Base-by-base conservation (phyloP, 2,329 filamentous ascomycete genomes). In the Fusarium clavum region DNA sequence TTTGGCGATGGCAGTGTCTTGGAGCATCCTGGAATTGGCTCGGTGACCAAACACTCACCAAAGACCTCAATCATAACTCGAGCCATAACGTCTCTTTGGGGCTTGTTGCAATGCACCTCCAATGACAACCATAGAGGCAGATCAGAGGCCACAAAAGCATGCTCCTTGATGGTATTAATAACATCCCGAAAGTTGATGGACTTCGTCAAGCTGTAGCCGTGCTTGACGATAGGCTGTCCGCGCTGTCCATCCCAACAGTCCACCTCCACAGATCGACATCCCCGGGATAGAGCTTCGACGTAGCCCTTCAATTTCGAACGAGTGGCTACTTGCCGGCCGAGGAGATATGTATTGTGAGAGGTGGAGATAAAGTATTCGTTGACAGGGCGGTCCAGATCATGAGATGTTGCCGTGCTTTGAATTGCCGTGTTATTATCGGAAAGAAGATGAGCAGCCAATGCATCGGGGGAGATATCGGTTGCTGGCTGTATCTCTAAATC, bases 281-380 rank as follows among this genome's bases (percentile, higher is more conserved):
- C 62, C 10, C 51, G 38, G 6, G 25, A 55, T 3, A 70, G 62
- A 2, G 49, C 44, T 8, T 54, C 22, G 5, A 67, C 46, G 2
- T 70, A 70, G 2, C 67, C 67, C 22, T 46, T n/a, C 0, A 67
- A 20, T 9, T 56, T 67, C 3, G 62, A 70, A 1, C 62, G 62
- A 0, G 67, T 48, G 3, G 60, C 54, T 2, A 70, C 44, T 25
- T 70, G 67, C 1, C 67, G 67, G 3, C 67, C 57, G 0, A 57
- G n/a, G 0, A 70, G 53, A 8, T 70, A 70, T 12, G 67, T 70
- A 20, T 70, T 70, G 8, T 70, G 67, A 2, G 67, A 70, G 12
- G 57, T 64, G 0, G 62, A 67, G 6, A 67, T 70, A 2, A 68
- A 70, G 8, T 70, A 70, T 16, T 70, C 43, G 9, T 70, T 70